Base-by-base conservation (phyloP, 2,329 filamentous ascomycete species). In the Orbilia ellipsospora region DNA sequence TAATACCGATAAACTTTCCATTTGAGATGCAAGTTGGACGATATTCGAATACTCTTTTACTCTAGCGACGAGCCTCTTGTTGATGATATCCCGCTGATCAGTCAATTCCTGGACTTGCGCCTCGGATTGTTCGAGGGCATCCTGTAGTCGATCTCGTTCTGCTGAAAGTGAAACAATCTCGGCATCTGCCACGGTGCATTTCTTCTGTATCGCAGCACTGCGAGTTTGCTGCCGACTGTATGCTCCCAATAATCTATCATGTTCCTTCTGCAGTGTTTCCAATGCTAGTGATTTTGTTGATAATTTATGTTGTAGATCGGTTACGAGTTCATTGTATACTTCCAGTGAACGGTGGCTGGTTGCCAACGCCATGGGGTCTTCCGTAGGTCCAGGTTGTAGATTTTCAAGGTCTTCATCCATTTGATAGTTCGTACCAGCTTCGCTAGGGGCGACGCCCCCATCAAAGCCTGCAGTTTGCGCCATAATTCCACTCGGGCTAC, bases 81-180 rank as follows among this genome's bases (percentile, higher is more conserved):
- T 74, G 52, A 68, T 64, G 10, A 26, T 57, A 31, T 74, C 63
- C 15, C 70, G 70, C 23, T 74, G 70, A 28, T 74, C 70, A 6
- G 64, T 74, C 23, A 74, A 51, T 50, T 74, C 70, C 31, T 74
- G 70, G 28, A 74, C 70, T 28, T 74, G 70, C 36, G 57, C 44
- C 26, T 74, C 70, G 10, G 70, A 68, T 42, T 67, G 64, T 7
- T 74, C 70, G 26, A 74, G 59, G n/a, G 70, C 56, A n/a, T 74
- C 70, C n/a, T 74, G 70, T 23, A 74, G 63, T 44, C 70, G 63
- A 42, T 74, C 70, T 16, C 70, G 56, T 48, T 74, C 70, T n/a
- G 70, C 70, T 20, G 70, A 74, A 40, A 74, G 63, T 26, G 70
- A 63, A 12, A 68, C 70, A 4, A 74, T 74, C 44, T 74, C 70